These are phyloP conservation scores for Limnanthes douglasii DNA, from an alignment of 345 rosid genomes.

Conservation along the genomic window DNA sequence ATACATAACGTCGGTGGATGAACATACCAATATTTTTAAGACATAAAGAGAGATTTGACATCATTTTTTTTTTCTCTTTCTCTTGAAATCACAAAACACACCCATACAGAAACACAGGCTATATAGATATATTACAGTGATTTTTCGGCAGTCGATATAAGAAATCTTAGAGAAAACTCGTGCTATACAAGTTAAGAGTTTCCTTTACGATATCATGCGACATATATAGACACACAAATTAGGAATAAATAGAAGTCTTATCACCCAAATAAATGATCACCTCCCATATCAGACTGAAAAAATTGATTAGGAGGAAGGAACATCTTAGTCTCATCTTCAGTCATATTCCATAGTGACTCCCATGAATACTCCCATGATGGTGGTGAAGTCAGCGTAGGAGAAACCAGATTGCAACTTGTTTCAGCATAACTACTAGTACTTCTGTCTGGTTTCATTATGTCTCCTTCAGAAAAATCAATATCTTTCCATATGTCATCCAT, in stretches of 20 bases:
- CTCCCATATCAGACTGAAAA: conserved; percentile 21
- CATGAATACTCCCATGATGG: conserved; percentile 42
- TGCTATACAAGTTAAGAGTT: conserved; percentile 26
- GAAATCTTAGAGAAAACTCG: conserved; percentile 21
- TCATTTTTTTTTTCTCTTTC: conserved; percentile 13
- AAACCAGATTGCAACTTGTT: conserved; percentile 24
- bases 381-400: conserved; percentile 37
- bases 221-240: conserved; percentile 30
- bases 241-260: conserved; percentile 38
- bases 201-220: conserved; percentile 10
- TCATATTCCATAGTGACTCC: conserved; percentile 57
- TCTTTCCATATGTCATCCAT: conserved; percentile 60
- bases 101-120: conserved; percentile 8
- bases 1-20: conserved; percentile 19
- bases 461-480: conserved; percentile 18
- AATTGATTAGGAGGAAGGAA: conserved; percentile 25
- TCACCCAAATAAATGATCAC: conserved; percentile 28
- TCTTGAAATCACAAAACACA: conserved; percentile 18
- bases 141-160: neutral
- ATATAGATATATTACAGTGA: conserved; percentile 12
- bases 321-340: conserved; percentile 48
- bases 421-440: conserved; percentile 33
- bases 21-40: conserved; percentile 13
- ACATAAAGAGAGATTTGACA: conserved; percentile 15
- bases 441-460: conserved; percentile 12